Evolutionary conservation across 257 asterid genomes (phyloP).

Genomic region (Marsdenia floribunda): DNA sequence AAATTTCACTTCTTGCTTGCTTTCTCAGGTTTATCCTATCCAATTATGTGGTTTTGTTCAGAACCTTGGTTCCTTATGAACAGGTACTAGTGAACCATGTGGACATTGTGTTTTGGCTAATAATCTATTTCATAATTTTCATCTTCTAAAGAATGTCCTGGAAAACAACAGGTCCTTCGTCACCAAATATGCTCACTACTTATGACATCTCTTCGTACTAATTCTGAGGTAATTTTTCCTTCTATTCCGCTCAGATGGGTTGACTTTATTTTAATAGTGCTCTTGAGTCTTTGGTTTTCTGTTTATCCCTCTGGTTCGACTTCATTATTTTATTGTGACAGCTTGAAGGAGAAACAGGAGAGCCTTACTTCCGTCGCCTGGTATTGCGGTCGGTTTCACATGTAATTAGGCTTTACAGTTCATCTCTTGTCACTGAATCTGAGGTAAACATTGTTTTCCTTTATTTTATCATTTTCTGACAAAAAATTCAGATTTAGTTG

Average conservation of each 20-base stretch:
- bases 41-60: constrained; percentile 84
- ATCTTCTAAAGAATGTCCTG: constrained; percentile 31
- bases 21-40: constrained; percentile 78
- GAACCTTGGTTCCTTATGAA: constrained; percentile 82
- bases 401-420: constrained; percentile 90
- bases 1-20: constrained; percentile 8
- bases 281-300: constrained; percentile 5
- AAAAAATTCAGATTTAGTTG: not conserved
- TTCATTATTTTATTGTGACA: constrained; percentile 26
- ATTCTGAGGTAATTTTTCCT: constrained; percentile 69
- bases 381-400: constrained; percentile 94
- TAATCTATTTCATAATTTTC: constrained; percentile 9
- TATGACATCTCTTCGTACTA: constrained; percentile 96
- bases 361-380: constrained; percentile 92
- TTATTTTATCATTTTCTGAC: not conserved
- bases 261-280: constrained; percentile 3
- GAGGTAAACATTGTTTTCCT: constrained; percentile 46
- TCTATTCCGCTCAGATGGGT: constrained; percentile 11
- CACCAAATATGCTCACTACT: constrained; percentile 92
- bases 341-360: constrained; percentile 94
- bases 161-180: constrained; percentile 66
- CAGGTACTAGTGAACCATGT: constrained; percentile 47
- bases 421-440: constrained; percentile 85
- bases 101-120: constrained; percentile 7
- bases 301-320: constrained; percentile 3